Percentiles rank a stretch among this genome's conserved stretches.
These are phyloP conservation scores for Rhodotorula taiwanensis DNA, from an alignment of 768 basidiomycete species.

Conservation along the genomic window DNA sequence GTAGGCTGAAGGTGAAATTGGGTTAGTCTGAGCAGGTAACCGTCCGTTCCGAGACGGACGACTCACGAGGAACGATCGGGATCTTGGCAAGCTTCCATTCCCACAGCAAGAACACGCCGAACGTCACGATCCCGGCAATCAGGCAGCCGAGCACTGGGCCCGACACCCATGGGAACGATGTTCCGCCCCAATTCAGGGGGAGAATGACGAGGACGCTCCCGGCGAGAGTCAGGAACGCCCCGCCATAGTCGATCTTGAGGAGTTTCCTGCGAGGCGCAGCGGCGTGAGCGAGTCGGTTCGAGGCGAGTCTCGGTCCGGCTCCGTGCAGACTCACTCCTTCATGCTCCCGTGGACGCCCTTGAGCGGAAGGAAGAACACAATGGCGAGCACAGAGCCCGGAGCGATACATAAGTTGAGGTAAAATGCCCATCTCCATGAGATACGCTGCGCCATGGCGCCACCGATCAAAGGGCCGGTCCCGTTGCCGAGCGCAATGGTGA, in stretches of 20 bases:
- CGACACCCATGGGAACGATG: constrained; percentile 65
- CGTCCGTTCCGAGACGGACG: neutral
- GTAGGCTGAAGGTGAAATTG: neutral
- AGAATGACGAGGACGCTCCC: constrained; percentile 56
- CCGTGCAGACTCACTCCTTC: constrained; percentile 41
- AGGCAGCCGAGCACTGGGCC: constrained; percentile 59
- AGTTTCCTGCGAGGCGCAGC: constrained; percentile 51
- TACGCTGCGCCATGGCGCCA: constrained; percentile 43
- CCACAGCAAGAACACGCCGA: constrained; percentile 60
- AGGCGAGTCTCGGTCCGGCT: no score
- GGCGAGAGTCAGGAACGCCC: constrained; percentile 44
- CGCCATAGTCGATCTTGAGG: constrained; percentile 47
- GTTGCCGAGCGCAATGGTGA: constrained; percentile 44
- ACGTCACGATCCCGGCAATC: constrained; percentile 53
- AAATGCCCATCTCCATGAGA: constrained; percentile 28
- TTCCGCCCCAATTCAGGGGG: constrained; percentile 69
- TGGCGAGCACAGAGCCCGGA: constrained; percentile 52
- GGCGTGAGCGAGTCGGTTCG: neutral
- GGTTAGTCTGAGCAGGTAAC: neutral
- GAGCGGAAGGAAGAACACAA: constrained; percentile 61
- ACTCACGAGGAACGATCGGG: constrained; percentile 57
- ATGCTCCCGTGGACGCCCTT: constrained; percentile 61
- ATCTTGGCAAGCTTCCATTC: constrained; percentile 65
- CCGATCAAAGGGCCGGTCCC: constrained; percentile 46
- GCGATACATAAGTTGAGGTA: constrained; percentile 54